Evolutionary conservation across 257 asterid species (phyloP).

Genomic region (Solanum chaucha): DNA sequence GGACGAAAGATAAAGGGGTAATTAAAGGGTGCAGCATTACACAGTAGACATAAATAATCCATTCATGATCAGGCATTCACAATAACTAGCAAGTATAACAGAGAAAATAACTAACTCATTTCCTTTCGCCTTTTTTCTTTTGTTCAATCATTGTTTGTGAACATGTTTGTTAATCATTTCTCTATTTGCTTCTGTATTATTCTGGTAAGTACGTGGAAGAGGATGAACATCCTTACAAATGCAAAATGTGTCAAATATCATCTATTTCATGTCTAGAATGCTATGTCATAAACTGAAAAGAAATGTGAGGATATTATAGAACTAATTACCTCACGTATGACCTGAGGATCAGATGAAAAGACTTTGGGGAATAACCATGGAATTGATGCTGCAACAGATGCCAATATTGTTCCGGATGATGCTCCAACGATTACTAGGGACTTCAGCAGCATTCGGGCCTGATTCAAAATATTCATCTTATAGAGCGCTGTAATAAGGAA

Average conservation of each 20-base stretch:
- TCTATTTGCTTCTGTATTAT: neutral
- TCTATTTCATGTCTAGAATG: neutral
- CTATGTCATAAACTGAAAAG: neutral
- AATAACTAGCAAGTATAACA: neutral
- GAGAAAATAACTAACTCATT: neutral
- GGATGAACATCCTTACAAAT: neutral
- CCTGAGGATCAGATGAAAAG: slow-evolving; percentile 74
- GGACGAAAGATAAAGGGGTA: neutral
- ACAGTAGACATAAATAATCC: neutral
- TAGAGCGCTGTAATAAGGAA: neutral
- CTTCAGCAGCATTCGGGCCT: slow-evolving; percentile 76
- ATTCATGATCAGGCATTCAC: neutral
- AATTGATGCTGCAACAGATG: slow-evolving; percentile 61
- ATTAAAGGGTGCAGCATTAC: neutral
- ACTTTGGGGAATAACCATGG: slow-evolving; percentile 85
- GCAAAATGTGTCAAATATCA: neutral
- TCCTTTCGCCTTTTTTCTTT: neutral
- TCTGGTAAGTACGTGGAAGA: neutral
- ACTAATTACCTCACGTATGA: slow-evolving; percentile 56
- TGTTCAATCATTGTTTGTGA: neutral
- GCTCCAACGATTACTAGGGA: slow-evolving; percentile 76
- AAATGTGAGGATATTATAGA: neutral
- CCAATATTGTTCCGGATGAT: slow-evolving; percentile 54
- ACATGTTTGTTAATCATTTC: neutral
- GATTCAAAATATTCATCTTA: slow-evolving; percentile 11